Evolutionary conservation across 495 filamentous ascomycete genomes (phyloP), one percentile per base, ranked within the genome.

Genomic region (Neurospora africana): DNA sequence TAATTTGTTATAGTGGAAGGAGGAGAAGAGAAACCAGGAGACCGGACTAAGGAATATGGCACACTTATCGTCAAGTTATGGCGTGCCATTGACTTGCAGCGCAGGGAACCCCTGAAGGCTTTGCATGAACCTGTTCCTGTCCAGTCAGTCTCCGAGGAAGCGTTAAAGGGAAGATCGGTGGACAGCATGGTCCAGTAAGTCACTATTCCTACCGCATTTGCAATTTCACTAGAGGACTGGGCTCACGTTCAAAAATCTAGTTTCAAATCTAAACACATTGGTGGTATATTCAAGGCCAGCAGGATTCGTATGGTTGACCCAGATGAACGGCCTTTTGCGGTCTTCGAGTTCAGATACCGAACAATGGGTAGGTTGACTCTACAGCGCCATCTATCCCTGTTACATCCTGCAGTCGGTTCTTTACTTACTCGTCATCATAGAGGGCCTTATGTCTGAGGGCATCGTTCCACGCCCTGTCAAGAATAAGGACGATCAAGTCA

Each of bases 261-360:
- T 9, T 61, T 61, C 47, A 27, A 27, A 5, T 27, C 47, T 2
- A 5, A 58, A 58, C 47, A 21, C 4, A 2, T 11, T 21, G 10
- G n/a, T 21, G 8, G 8, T 9, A n/a, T n/a, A n/a, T 33, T 33
- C 30, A 33, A 33, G n/a, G n/a, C n/a, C n/a, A n/a, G n/a, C n/a
- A n/a, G n/a, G n/a, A n/a, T 39, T 5, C 15, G 19, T 6, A 69
- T 68, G n/a, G 35, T 35, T 5, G 70, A 75, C 10, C 15, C 33
- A 7, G 33, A n/a, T 43, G 23, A 15, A 1, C 70, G 74, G 1
- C 72, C 75, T 3, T 74, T 75, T 33, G 74, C 74, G 0, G 9
- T 74, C 4, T 72, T 77, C 33, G 74, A 77, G 35, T 77, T 77
- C 43, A 70, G 70, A 4, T 77, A 77, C 23, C 53, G 72, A 27